Evolutionary conservation across 331 rosid species (phyloP), one percentile per base, ranked within the genome.

Genomic region (Spiraea crenata): DNA sequence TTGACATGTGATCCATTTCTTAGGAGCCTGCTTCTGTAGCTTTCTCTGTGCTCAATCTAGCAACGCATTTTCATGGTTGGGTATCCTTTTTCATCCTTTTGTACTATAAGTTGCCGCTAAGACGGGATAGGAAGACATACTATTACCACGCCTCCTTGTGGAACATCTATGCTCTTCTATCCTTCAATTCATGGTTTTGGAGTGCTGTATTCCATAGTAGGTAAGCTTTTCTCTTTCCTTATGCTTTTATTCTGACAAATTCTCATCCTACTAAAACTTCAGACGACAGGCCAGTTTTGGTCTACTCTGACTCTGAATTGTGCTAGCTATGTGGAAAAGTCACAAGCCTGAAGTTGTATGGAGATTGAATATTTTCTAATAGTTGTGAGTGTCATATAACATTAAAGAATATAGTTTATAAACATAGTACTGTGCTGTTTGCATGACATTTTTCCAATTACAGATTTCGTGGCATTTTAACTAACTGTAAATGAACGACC

Each of bases 11-110:
- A 54, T 70, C 25, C 63, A 41, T 79, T 80, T 60, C 8, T 68
- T 76, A 92, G 98, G 92, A 92, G 77, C 96, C 89, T 72, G 86
- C 82, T 77, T 89, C 96, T 60, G 90, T 89, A 75, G 85, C 67
- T 67, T 87, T 89, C 74, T 89, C 89, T 57, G 82, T 73, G 9
- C 87, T 92, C 72, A 92, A 89, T 77, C 92, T 92, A 71, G 84
- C 84, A 65, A 67, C 77, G 81, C 92, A 89, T 84, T 76, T 89
- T 57, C 87, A 85, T 76, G 96, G 98, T 49, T 92, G 92, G 98
- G 57, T 84, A 13, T 89, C 90, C 44, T 85, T 87, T 78, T 74
- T 81, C 77, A 67, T 70, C 72, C 90, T 89, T 81, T 19, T 87
- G 19, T 68, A 87, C 79, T 72, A 83, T n/a, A 82, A 87, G 67